Percentiles rank a stretch among this genome's conserved stretches.
phyloP scores from a whole-genome alignment of 805 yeast genomes.

The Yarrowia divulgata region DNA sequence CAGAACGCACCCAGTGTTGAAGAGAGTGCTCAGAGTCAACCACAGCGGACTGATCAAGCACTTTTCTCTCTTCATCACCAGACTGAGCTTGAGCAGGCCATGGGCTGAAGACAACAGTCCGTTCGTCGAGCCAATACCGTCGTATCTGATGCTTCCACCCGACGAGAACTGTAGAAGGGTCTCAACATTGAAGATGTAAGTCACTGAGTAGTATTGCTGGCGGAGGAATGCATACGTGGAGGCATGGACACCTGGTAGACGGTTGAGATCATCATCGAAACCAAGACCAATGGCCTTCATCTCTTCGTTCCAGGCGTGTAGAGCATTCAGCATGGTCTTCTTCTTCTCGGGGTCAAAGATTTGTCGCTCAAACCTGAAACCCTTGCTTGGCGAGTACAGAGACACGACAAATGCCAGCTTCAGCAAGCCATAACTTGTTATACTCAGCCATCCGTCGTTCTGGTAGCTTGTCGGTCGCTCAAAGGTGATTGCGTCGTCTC shows the following conservation, averaged over 20 bases:
- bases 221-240: constrained; percentile 43
- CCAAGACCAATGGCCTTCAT: constrained; percentile 48
- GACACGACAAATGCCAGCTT: constrained; percentile 40
- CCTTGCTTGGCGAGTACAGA: constrained; percentile 41
- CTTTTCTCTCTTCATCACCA: constrained; percentile 45
- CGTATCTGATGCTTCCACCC: constrained; percentile 43
- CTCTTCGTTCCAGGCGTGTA: constrained; percentile 43
- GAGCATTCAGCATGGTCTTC: constrained; percentile 29
- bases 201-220: constrained; percentile 41
- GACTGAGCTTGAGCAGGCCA: constrained; percentile 48
- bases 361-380: constrained; percentile 41
- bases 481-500: constrained; percentile 53
- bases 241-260: constrained; percentile 42
- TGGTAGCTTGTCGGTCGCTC: constrained; percentile 43
- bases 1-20: constrained; percentile 50
- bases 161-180: constrained; percentile 42
- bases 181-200: constrained; percentile 41
- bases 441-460: constrained; percentile 54
- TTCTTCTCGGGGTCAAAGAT: constrained; percentile 39
- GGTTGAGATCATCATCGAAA: constrained; percentile 44
- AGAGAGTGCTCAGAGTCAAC: constrained; percentile 55
- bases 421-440: constrained; percentile 46
- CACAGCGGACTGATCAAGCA: constrained; percentile 61
- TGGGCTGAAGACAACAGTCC: constrained; percentile 50
- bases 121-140: constrained; percentile 49